Percentiles rank a stretch among this genome's conserved stretches.
phyloP scores from a whole-genome alignment of 2,329 filamentous ascomycete species.

The Penicillium sp. region DNA sequence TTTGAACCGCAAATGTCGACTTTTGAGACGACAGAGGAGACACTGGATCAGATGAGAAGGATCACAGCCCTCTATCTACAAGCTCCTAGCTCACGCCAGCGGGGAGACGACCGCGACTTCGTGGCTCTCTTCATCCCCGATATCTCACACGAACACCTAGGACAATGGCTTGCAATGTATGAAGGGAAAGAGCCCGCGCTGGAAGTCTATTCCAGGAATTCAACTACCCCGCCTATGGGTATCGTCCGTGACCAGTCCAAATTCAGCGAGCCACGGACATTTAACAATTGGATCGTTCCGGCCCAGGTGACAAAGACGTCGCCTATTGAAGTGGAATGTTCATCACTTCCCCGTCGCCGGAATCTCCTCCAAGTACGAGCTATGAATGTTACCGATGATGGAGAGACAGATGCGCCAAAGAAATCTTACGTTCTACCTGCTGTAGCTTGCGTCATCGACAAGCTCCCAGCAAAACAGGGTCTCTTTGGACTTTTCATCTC shows the following conservation, averaged over 20 bases:
- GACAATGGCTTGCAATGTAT: conserved; percentile 23
- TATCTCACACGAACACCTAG: conserved; percentile 15
- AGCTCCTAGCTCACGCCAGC: conserved; percentile 16
- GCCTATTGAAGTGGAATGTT: conserved; percentile 27
- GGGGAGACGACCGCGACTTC: conserved; percentile 20
- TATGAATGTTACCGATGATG: conserved; percentile 7
- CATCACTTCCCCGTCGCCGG: conserved; percentile 24
- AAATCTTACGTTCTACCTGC: conserved; percentile 22
- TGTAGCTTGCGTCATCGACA: conserved; percentile 35
- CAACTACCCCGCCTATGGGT: conserved; percentile 9
- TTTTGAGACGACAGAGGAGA: conserved; percentile 12
- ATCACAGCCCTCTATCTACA: conserved; percentile 29
- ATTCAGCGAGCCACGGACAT: conserved; percentile 26
- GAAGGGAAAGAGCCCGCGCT: conserved; percentile 21
- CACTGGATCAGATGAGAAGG: conserved; percentile 34
- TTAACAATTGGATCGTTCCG: conserved; percentile 25
- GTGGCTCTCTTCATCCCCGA: conserved; percentile 29
- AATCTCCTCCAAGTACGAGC: conserved; percentile 27
- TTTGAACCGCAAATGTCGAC: conserved; percentile 16
- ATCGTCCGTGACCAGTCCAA: conserved; percentile 29
- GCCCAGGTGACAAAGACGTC: background rate
- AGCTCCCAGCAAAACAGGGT: conserved; percentile 47
- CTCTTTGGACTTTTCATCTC: conserved; percentile 64
- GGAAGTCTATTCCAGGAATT: conserved; percentile 21
- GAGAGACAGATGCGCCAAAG: conserved; percentile 13